Evolutionary conservation across 345 rosid species (phyloP).

Genomic region (Adansonia digitata): DNA sequence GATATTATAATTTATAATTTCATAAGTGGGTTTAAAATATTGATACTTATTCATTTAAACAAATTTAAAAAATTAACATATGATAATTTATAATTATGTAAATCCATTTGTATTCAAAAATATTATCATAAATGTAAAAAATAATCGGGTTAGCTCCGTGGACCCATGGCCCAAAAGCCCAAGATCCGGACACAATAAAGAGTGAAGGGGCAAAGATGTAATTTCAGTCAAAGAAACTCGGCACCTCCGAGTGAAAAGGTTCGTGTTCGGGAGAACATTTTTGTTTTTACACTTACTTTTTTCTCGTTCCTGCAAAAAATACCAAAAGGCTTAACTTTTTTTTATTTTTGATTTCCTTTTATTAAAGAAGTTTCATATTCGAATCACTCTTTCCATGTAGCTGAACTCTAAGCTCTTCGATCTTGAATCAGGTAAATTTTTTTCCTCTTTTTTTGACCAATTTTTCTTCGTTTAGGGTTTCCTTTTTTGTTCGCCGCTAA

Average conservation of each 20-base stretch:
- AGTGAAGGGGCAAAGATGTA: not conserved
- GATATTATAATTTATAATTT: no score
- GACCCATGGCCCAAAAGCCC: not conserved
- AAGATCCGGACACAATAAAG: not conserved
- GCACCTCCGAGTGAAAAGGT: not conserved
- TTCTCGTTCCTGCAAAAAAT: not conserved
- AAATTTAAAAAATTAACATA: no score
- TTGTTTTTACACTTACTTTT: not conserved
- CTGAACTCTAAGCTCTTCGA: not conserved
- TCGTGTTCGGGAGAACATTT: not conserved
- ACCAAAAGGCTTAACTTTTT: not conserved
- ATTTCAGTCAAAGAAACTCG: not conserved
- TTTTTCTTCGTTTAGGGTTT: not conserved
- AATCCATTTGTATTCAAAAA: no score
- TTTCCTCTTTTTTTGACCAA: not conserved
- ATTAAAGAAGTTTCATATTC: not conserved
- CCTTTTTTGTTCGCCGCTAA: not conserved
- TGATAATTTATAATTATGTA: no score
- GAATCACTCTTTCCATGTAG: slow-evolving; percentile 4
- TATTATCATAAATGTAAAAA: not conserved
- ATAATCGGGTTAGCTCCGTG: not conserved
- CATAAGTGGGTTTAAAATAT: no score
- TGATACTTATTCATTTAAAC: no score
- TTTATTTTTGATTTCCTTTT: not conserved
- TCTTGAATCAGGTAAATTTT: slow-evolving; percentile 8